Base-by-base conservation (phyloP, 1,139 yeast genomes). In the Casaregolazyma lundiana region DNA sequence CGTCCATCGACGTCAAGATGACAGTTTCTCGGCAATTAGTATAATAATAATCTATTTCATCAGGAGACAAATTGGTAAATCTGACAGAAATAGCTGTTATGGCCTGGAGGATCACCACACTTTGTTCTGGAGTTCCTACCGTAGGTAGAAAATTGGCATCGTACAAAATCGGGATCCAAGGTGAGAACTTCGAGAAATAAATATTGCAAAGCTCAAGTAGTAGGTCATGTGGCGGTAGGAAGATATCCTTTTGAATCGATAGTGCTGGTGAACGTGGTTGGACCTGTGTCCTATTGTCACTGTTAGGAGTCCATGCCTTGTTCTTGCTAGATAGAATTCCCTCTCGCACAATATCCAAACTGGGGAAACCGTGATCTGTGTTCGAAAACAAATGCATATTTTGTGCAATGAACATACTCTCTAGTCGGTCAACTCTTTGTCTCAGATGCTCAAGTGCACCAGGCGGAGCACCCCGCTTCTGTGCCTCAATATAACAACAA, bases 81-180 rank as follows among this genome's bases (percentile, higher is more conserved):
- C 48, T 45, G 16, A 54, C 48, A 5, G 57, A 49, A 9, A 54
- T 52, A 7, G 56, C 55, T n/a, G 48, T 45, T 1, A 55, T 55
- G 3, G 57, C 57, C 36, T 55, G 58, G n/a, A n/a, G n/a, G 2
- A 55, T 42, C 2, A 55, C 48, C 13, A 44, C n/a, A 8, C 40
- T 43, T 4, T n/a, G n/a, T n/a, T n/a, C n/a, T n/a, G n/a, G n/a
- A n/a, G n/a, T n/a, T n/a, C n/a, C n/a, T n/a, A n/a, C n/a, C n/a
- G n/a, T n/a, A n/a, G n/a, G n/a, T n/a, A n/a, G 22, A 18, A 47
- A 40, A 9, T 41, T 15, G 4, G 38, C 41, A 16, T 36, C 29
- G 24, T 47, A 47, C 22, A 47, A 20, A 24, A 47, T 47, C 3
- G 50, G 50, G 7, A 47, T 44, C 50, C 50, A 47, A 2, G 50